Evolutionary conservation across 2,329 filamentous ascomycete species (phyloP), one percentile per base, ranked within the genome.

Genomic region (Dichotomopilus funicola): DNA sequence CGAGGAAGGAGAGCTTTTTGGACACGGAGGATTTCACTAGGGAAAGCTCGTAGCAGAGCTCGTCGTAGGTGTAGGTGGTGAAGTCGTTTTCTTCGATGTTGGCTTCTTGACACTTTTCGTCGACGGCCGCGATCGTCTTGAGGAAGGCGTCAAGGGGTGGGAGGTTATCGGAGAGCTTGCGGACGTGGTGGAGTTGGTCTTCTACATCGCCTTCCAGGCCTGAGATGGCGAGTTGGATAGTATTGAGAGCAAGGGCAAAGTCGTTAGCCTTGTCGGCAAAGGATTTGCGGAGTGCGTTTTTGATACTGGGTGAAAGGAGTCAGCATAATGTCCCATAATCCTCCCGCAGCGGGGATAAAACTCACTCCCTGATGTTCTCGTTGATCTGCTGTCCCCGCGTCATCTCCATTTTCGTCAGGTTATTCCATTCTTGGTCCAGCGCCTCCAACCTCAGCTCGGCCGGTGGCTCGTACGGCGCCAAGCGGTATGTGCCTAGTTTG

Each of bases 61-160:
- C 94, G 68, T 99, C 94, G 70, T 97, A 94, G 8, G 92, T 96
- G 73, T 97, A 97, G 7, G 92, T 97, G n/a, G 94, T 99, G 71
- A 94, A 97, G 75, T 99, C 94, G 71, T 99, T 99, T 67, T 99
- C 94, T 72, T 99, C 94, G 61, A 99, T 96, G 70, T 99, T 97
- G 59, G 94, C 94, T 75, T 97, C 92, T 58, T 86, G 82, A 69
- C 94, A 99, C 72, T 96, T 90, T 61, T 84, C 83, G 67, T 96
- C 91, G 48, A 97, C 81, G 9, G 83, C 83, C 11, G 85, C 88
- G 67, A 99, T 96, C 61, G 90, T 88, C 60, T 89, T 85, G 42
- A 99, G 80, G 68, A 95, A 99, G 58, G 88, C 83, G 65, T 96
- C 91, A n/a, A 99, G 79, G 3, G 92, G 92, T 7, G 89, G 81